Evolutionary conservation across 2,329 filamentous ascomycete species (phyloP), one percentile per base, ranked within the genome.

Genomic region (Ophiognomonia clavigignenti-juglandacearum): DNA sequence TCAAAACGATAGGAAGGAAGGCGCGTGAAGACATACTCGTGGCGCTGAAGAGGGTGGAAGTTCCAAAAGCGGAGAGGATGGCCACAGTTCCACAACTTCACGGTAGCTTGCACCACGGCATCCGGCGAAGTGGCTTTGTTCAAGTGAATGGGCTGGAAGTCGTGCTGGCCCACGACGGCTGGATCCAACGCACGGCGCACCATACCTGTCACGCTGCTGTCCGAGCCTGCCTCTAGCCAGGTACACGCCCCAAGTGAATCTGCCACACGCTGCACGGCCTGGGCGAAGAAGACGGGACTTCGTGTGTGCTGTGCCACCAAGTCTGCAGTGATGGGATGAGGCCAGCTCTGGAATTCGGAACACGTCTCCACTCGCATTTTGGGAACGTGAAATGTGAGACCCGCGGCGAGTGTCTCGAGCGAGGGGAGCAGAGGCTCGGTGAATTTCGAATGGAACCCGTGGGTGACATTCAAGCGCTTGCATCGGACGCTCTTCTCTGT

Each of bases 151-250:
- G 52, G 26, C 16, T 53, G 39, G 32, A 52, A 46, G 16, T 35
- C 18, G 18, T 56, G 19, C 14, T 32, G 36, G 0, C 22, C 29
- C 5, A 49, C 29, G 4, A 13, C 14, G 4, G 23, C 14, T 11
- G 39, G 9, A 6, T 31, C 51, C 11, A 65, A 47, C 1, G 62
- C 62, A 2, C 61, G 59, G 10, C 54, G 50, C 0, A 57, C 59
- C 61, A 70, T 67, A 6, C 48, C 19, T 0, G 61, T 61, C 6
- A 68, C 58, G 1, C 63, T 61, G 0, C 65, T 63, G 9, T 53
- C 54, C 1, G 59, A 59, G 6, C 65, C 65, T 4, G 61, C 62
- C 39, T 68, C 66, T 5, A 68, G 47, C 56, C 59, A 67, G 16
- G 62, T 46, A 31, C 51, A 53, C 0, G 45, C 42, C 1, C 57